Base-by-base conservation (phyloP, 441 rosid genomes). In the Brassica hybrid region DNA sequence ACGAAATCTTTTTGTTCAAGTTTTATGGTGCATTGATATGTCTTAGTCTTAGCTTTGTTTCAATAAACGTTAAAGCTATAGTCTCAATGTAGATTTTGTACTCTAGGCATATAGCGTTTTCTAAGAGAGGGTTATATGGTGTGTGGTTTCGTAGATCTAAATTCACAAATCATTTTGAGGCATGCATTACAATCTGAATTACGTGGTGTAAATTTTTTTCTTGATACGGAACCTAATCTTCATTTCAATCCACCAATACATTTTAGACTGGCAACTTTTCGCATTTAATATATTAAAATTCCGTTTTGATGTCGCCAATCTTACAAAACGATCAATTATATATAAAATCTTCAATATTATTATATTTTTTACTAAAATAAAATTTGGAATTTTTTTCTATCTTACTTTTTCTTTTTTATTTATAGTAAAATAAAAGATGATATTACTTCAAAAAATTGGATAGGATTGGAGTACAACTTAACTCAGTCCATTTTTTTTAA, bases 1-100 rank as follows among this genome's bases (percentile, higher is more conserved):
- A 70, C 69, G 27, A 74, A 50, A 70, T 34, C 71, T 14, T 30
- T 79, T 48, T 63, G 32, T 23, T 63, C 71, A 57, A 68, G 78
- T n/a, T 62, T 25, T 61, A 6, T 54, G 7, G 30, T 63, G n/a
- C 60, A 56, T 56, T 56, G 5, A 9, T 9, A 38, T 74, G 48
- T 54, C 69, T 67, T 72, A 23, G 25, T 68, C 69, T 67, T 72
- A 23, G 19, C 32, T 60, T 67, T 19, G 32, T 36, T 41, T 68
- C 17, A n/a, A 50, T 17, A 25, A 6, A 38, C 58, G n/a, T 54
- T 25, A 30, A 43, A 69, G 41, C 19, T 61, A 21, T 60, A 50
- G 13, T 19, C 11, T 65, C 43, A 38, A 8, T 34, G 21, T 14
- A 30, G 62, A 43, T 41, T 43, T 14, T 65, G 38, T 30, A 25